These are phyloP conservation scores for Closterium sp. DNA, from an alignment of 139 green algal species.

Conservation along the genomic window DNA sequence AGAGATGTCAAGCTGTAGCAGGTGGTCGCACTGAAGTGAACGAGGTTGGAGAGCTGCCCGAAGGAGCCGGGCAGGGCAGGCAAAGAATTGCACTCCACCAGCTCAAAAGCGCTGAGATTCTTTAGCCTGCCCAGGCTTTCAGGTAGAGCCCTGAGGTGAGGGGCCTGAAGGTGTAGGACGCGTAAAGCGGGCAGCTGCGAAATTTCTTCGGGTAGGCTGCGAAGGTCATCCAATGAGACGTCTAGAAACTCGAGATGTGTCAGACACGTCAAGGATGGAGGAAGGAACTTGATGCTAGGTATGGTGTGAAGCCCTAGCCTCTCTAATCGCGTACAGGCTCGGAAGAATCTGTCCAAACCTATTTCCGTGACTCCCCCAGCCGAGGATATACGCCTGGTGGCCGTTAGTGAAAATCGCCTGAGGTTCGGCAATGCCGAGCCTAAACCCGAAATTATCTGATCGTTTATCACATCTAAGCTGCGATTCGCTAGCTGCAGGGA, in stretches of 20 bases:
- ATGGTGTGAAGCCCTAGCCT: neutral
- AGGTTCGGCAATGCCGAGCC: neutral
- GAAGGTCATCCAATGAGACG: neutral
- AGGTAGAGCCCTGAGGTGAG: neutral
- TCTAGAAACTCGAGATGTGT: neutral
- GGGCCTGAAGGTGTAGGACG: neutral
- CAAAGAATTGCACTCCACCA: neutral
- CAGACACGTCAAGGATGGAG: neutral
- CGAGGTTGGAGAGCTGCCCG: neutral
- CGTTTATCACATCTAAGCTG: neutral
- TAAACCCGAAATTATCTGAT: neutral
- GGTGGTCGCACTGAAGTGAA: neutral
- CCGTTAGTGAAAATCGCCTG: neutral
- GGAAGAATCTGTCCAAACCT: neutral
- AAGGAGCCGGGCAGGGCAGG: neutral
- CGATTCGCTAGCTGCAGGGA: neutral
- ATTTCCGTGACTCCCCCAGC: neutral
- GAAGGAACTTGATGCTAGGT: neutral
- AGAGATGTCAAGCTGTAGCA: neutral
- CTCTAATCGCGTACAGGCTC: neutral
- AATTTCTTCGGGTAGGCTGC: neutral
- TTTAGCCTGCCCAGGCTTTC: neutral
- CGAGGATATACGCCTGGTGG: neutral
- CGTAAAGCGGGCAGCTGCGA: neutral
- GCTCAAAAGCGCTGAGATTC: neutral